Base-by-base conservation (phyloP, 345 rosid genomes). In the Corchorus capsularis region DNA sequence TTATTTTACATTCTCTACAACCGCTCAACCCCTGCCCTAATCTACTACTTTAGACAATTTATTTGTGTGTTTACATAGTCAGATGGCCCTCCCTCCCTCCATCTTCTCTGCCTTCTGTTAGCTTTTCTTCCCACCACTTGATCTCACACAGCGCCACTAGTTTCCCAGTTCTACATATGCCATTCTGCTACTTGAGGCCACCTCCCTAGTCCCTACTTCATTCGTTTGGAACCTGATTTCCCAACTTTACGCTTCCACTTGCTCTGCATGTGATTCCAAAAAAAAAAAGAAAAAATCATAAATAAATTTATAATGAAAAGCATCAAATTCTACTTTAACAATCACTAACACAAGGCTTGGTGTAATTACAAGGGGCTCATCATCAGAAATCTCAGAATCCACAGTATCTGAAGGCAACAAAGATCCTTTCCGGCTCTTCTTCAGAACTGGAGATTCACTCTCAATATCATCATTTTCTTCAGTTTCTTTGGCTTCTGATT, bases 341-440 rank as follows among this genome's bases (percentile, higher is more conserved):
- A 49, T 47, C 35, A 59, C 49, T 52, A 75, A 75, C 19, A 77
- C 27, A 70, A 72, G 16, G 81, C 16, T 39, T 46, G 71, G 71
- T 62, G 77, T 54, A 77, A 14, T 80, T 95, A 96, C 99, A 78
- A 96, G 97, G 73, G 98, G 94, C 87, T 93, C 99, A 75, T 92
- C 90, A 53, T 96, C 99, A 2, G 97, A 89, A 71, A 84, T 65
- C 81, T 91, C 94, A 39, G 86, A 79, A 79, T 81, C 87, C 64
- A 71, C 87, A 13, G 55, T 84, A 65, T 57, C 73, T 8, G 59
- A 74, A 53, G 82, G 69, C 45, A 54, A 39, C 41, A 74, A 45
- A 52, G 85, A 80, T 71, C 72, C 72, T n/a, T n/a, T 60, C 32
- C 3, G 46, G 1, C 69, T 49, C 77, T 78, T 80, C 75, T 77